Conservation (phyloP, 768 basidiomycete species). For the Hysterangium stoloniferum region DNA sequence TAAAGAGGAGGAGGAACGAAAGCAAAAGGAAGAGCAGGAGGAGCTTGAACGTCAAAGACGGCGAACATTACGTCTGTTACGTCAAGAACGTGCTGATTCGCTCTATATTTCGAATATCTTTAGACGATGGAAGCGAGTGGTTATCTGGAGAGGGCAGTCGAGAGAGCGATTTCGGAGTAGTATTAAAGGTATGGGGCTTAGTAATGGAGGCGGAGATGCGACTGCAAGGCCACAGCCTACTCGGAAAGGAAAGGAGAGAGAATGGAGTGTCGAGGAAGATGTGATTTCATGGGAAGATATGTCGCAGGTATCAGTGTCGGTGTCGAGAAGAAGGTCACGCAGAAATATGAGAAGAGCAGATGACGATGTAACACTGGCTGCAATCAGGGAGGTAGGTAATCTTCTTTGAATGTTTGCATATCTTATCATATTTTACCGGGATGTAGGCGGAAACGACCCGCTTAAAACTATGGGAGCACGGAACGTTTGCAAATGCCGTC, state of each 20-base stretch:
- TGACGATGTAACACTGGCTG: constrained; percentile 5
- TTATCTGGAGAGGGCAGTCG: constrained; percentile 1
- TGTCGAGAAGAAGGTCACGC: not conserved
- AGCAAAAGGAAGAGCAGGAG: not conserved
- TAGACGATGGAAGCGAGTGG: constrained; percentile 4
- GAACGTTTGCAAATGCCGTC: constrained; percentile 54
- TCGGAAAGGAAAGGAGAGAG: not conserved
- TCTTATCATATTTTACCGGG: not conserved
- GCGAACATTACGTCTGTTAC: too few relatives aligned
- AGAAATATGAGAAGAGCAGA: constrained; percentile 3
- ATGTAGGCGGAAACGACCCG: constrained; percentile 4
- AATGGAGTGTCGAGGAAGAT: constrained; percentile 5
- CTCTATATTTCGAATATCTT: not conserved
- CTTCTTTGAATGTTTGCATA: not conserved
- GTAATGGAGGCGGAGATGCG: not conserved
- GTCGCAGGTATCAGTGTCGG: not conserved
- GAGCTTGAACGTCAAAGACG: constrained; percentile 2
- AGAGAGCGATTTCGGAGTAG: constrained; percentile 20
- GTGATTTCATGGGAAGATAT: constrained; percentile 4
- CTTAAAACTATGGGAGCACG: constrained; percentile 63
- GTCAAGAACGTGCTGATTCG: not conserved
- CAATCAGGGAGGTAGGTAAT: constrained; percentile 36
- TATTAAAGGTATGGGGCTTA: constrained; percentile 11
- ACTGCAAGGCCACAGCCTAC: too few relatives aligned
- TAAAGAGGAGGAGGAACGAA: constrained; percentile 4